Evolutionary conservation across 2,329 filamentous ascomycete species (phyloP).

Genomic region (Paracamarosporium sp.): DNA sequence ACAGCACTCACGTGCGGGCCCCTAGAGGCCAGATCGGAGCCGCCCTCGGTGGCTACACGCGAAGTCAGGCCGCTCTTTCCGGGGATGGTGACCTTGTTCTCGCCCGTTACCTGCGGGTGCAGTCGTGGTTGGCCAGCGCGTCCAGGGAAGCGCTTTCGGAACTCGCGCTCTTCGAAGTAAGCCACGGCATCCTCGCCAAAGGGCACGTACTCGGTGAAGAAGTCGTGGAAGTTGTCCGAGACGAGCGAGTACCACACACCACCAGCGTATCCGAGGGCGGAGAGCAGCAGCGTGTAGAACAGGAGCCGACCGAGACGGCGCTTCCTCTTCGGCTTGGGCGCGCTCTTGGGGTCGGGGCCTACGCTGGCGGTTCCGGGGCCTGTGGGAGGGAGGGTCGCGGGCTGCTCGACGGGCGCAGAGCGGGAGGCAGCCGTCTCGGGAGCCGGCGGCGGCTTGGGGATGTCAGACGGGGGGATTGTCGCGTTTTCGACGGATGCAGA

Average conservation of each 20-base stretch:
- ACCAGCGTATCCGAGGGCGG: constrained; percentile 80
- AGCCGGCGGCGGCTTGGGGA: constrained; percentile 55
- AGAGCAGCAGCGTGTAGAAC: constrained; percentile 76
- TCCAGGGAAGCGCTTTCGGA: constrained; percentile 78
- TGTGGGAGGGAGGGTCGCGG: constrained; percentile 47
- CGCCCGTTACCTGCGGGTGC: constrained; percentile 58
- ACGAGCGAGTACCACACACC: constrained; percentile 92
- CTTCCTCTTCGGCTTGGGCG: constrained; percentile 67
- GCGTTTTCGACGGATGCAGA: constrained; percentile 26
- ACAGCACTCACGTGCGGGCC: constrained; percentile 69
- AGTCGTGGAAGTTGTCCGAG: constrained; percentile 98
- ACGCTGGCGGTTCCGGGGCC: constrained; percentile 51
- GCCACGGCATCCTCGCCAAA: constrained; percentile 94
- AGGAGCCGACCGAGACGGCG: constrained; percentile 76
- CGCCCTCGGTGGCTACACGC: constrained; percentile 70
- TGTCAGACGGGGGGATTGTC: constrained; percentile 57
- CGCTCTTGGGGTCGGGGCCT: constrained; percentile 46
- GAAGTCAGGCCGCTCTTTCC: constrained; percentile 86
- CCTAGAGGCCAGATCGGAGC: constrained; percentile 47
- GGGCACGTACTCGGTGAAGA: constrained; percentile 96
- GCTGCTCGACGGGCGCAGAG: constrained; percentile 37
- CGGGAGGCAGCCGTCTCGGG: constrained; percentile 47
- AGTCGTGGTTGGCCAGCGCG: constrained; percentile 50
- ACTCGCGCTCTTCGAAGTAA: constrained; percentile 94
- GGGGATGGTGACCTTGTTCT: constrained; percentile 80